Percentiles rank a stretch among this genome's conserved stretches.
Conservation (phyloP, 1,139 yeast genomes). For the Kodamaea derodonti region DNA sequence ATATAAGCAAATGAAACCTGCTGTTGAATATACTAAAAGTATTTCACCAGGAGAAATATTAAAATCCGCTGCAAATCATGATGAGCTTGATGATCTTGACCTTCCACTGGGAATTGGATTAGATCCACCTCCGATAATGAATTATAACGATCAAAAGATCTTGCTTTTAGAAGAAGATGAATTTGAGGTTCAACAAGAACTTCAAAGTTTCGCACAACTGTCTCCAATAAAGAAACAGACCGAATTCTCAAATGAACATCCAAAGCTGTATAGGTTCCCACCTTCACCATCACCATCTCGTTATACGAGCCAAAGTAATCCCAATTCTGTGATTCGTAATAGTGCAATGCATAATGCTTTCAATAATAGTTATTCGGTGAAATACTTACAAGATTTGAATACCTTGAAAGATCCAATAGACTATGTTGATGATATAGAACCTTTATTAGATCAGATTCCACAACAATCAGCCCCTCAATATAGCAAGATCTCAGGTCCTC, state of each 20-base stretch:
- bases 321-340: constrained; percentile 7
- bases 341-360: constrained; percentile 6
- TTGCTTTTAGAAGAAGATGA: constrained; percentile 30
- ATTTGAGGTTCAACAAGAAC: constrained; percentile 14
- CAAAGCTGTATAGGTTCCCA: constrained; percentile 49
- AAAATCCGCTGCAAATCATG: constrained; percentile 7
- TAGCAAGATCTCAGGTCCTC: too few species aligned
- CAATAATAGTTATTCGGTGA: constrained; percentile 36
- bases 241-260: constrained; percentile 26
- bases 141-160: constrained; percentile 9
- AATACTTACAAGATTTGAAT: constrained; percentile 39
- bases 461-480: constrained; percentile 6
- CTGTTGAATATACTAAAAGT: constrained; percentile 20
- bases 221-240: constrained; percentile 9
- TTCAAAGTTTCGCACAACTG: constrained; percentile 6
- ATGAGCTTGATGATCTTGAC: background rate
- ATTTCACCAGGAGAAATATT: constrained; percentile 37
- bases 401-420: constrained; percentile 13
- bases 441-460: constrained; percentile 19
- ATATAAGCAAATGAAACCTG: constrained; percentile 1
- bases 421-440: constrained; percentile 44
- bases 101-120: background rate
- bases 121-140: background rate
- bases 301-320: constrained; percentile 7
- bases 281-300: constrained; percentile 30